Base-by-base conservation (phyloP, 169 alveolate genomes). In the Plasmodium chabaudi region DNA sequence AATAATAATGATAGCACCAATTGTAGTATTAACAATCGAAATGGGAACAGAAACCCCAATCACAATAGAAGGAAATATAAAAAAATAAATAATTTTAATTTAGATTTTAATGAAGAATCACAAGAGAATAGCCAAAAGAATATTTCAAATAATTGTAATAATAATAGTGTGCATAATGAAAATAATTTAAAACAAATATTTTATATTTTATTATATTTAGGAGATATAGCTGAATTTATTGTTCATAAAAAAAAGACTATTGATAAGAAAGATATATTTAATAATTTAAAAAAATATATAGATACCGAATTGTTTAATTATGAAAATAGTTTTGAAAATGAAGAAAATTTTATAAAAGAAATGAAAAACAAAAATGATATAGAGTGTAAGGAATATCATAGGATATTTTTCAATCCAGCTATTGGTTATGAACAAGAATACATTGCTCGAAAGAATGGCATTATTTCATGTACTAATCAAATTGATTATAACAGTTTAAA, bases 221-320 rank as follows among this genome's bases (percentile, higher is more conserved):
- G 65, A 7, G 88, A 75, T 15, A 27, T 77, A 1, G 67, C 61
- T 15, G 88, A 77, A 15, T 77, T 77, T 42, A 77, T 77, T 49
- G 25, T 63, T 55, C 13, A 44, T 51, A 61, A 77, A 49, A 77
- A 64, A 56, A 39, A 34, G 5, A 3, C 9, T 19, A 25, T 64
- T 12, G 68, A 77, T 15, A 77, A 53, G 6, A 63, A 68, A 27
- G 19, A 64, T 42, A 21, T 77, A 27, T 7, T n/a, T 13, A 10
- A 1, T 6, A 17, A 39, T 25, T 57, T 77, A 19, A 77, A 51
- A 21, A 77, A 63, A 4, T 77, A 27, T 51, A 77, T 77, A 17
- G 88, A 77, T 19, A n/a, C 44, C 19, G 77, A 63, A 63, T 27
- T 77, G 25, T 68, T 77, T 56, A 56, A 63, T 25, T 23, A 19